Percentiles rank a stretch among this genome's conserved stretches.
Evolutionary conservation across 2,329 filamentous ascomycete species (phyloP).

Genomic region (Camillea tinctor): DNA sequence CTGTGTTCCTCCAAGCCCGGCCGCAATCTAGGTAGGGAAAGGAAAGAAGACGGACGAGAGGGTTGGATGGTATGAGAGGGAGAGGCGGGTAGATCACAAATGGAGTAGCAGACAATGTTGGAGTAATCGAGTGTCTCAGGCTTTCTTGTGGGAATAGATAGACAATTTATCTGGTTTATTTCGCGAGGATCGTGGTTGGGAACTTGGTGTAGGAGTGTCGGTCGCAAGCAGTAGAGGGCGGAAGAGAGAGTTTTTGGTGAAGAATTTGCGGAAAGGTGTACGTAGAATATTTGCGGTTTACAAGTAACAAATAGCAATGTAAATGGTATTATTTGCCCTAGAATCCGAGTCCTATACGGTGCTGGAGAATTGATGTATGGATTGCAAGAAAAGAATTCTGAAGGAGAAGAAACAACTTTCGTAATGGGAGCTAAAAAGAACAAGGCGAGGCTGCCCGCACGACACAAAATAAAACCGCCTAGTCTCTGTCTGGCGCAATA

Average conservation of each 20-base stretch:
- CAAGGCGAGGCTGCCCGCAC: slow-evolving; percentile 17
- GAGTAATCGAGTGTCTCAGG: neutral
- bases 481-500: neutral
- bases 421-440: slow-evolving; percentile 5
- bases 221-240: neutral
- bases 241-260: neutral
- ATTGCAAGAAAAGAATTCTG: slow-evolving; percentile 1
- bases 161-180: neutral
- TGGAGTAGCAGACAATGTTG: neutral
- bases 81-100: neutral
- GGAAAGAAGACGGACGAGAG: no score
- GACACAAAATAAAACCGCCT: slow-evolving; percentile 1
- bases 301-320: neutral
- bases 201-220: neutral
- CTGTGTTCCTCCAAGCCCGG: slow-evolving; percentile 4
- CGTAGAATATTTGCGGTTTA: neutral
- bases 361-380: neutral
- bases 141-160: neutral
- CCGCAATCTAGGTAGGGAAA: slow-evolving; percentile 1
- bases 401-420: slow-evolving; percentile 1
- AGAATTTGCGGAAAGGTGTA: neutral
- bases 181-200: neutral
- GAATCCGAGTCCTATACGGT: neutral
- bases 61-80: neutral
- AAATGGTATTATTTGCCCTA: neutral